Evolutionary conservation across 768 basidiomycete species (phyloP).

Genomic region (Podaxis sp.): DNA sequence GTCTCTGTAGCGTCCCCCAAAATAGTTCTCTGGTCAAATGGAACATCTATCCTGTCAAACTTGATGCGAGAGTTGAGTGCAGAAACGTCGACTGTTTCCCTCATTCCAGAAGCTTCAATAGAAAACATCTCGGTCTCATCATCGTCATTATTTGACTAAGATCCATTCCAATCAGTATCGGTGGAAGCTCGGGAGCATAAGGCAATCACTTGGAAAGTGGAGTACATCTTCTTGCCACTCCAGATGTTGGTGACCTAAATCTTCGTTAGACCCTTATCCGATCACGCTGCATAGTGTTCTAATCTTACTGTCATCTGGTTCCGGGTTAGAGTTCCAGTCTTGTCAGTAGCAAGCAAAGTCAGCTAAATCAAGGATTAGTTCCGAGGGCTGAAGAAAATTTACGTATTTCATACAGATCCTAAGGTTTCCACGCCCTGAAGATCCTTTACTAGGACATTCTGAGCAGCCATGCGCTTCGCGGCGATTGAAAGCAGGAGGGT

Average conservation of each 20-base stretch:
- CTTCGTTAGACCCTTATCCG: background rate
- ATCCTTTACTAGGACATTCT: conserved; percentile 71
- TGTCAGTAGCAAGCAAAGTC: conserved; percentile 66
- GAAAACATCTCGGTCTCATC: conserved; percentile 46
- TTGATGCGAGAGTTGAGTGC: conserved; percentile 67
- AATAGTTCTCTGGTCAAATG: conserved; percentile 56
- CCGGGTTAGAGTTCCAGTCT: conserved; percentile 65
- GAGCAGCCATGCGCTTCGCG: conserved; percentile 66
- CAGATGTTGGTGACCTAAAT: conserved; percentile 57
- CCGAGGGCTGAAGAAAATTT: background rate
- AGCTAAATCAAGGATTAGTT: conserved; percentile 31
- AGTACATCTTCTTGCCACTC: conserved; percentile 58
- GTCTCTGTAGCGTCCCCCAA: conserved; percentile 75
- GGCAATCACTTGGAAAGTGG: conserved; percentile 50
- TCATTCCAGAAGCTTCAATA: conserved; percentile 53
- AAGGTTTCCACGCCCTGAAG: conserved; percentile 71
- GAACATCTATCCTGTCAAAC: conserved; percentile 60
- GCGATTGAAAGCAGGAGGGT: conserved; percentile 65
- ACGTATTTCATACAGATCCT: conserved; percentile 31
- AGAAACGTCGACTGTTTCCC: conserved; percentile 59
- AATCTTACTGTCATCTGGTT: conserved; percentile 63
- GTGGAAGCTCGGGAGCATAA: background rate
- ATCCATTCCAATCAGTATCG: background rate
- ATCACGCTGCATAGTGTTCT: background rate
- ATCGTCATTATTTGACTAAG: conserved; percentile 63